Conservation (phyloP, 164 flowering plant genomes). For the Annona cherimola region DNA sequence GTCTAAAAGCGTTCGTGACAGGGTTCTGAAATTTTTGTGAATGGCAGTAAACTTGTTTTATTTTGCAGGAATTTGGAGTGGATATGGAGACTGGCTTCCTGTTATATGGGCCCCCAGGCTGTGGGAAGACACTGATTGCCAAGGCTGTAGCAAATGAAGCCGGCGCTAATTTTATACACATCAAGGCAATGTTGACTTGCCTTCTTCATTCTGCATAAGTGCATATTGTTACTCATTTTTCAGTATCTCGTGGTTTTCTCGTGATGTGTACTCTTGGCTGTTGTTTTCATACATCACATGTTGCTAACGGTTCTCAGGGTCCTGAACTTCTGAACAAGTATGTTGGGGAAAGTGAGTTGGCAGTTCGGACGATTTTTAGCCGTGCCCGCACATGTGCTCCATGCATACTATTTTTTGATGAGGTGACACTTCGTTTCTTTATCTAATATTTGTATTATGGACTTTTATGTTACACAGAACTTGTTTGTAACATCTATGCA, state of each 20-base stretch:
- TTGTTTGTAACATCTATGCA: background rate
- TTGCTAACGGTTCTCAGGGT: constrained; percentile 41
- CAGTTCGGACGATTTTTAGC: constrained; percentile 70
- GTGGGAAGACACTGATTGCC: constrained; percentile 96
- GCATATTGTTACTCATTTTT: background rate
- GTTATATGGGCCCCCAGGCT: constrained; percentile 98
- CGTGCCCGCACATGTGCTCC: constrained; percentile 94
- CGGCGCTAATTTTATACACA: constrained; percentile 91
- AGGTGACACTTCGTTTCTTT: constrained; percentile 38
- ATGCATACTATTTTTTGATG: constrained; percentile 93
- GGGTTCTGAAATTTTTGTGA: background rate
- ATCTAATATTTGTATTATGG: background rate
- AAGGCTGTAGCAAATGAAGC: constrained; percentile 98
- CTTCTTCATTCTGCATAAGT: background rate
- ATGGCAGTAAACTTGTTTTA: background rate
- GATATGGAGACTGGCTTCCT: constrained; percentile 78
- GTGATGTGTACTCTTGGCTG: background rate
- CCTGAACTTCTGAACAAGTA: constrained; percentile 91
- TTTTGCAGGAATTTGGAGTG: constrained; percentile 59
- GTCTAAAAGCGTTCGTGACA: background rate
- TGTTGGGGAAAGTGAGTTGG: constrained; percentile 96
- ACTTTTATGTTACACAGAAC: background rate
- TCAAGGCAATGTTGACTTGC: constrained; percentile 46
- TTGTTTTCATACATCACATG: background rate
- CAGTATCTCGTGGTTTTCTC: background rate